Evolutionary conservation across 2,329 filamentous ascomycete species (phyloP).

Genomic region (Ascosphaera apis): DNA sequence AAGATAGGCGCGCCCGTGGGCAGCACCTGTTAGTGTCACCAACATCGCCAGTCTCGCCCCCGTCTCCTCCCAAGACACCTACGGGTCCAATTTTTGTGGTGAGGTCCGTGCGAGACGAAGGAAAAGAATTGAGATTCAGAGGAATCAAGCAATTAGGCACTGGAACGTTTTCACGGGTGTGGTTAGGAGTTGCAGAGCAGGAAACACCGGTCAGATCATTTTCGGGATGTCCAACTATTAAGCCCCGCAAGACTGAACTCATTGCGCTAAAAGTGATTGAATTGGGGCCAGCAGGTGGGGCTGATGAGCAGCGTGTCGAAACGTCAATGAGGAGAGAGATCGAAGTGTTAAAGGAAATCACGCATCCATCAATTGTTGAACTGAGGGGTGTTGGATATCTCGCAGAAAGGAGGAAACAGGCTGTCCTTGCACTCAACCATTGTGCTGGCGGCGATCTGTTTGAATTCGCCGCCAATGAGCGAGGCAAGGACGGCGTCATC

Average conservation of each 20-base stretch:
- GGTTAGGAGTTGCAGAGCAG: slow-evolving; percentile 62
- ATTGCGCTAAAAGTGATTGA: slow-evolving; percentile 93
- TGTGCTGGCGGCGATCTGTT: slow-evolving; percentile 90
- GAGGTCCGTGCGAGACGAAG: slow-evolving; percentile 36
- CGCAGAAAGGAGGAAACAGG: slow-evolving; percentile 37
- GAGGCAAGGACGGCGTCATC: slow-evolving; percentile 35
- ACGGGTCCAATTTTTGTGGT: slow-evolving; percentile 46
- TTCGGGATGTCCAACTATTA: slow-evolving; percentile 4
- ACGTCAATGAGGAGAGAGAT: slow-evolving; percentile 85
- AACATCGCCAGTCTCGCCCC: slow-evolving; percentile 8
- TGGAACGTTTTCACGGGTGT: slow-evolving; percentile 86
- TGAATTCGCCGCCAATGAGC: slow-evolving; percentile 56
- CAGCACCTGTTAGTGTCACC: no score
- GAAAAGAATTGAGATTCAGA: slow-evolving; percentile 52
- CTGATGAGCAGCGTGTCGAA: slow-evolving; percentile 79
- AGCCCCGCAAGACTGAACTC: slow-evolving; percentile 41
- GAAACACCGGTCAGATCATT: slow-evolving; percentile 19
- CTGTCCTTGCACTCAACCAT: slow-evolving; percentile 71
- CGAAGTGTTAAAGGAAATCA: slow-evolving; percentile 72
- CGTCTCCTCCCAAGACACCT: slow-evolving; percentile 14
- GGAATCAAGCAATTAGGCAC: slow-evolving; percentile 64
- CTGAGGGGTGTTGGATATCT: slow-evolving; percentile 82
- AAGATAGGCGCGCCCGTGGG: slow-evolving; percentile 9
- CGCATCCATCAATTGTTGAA: slow-evolving; percentile 74
- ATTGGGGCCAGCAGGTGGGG: slow-evolving; percentile 79